Conservation (phyloP, 768 basidiomycete species). For the Myochromella boudieri region DNA sequence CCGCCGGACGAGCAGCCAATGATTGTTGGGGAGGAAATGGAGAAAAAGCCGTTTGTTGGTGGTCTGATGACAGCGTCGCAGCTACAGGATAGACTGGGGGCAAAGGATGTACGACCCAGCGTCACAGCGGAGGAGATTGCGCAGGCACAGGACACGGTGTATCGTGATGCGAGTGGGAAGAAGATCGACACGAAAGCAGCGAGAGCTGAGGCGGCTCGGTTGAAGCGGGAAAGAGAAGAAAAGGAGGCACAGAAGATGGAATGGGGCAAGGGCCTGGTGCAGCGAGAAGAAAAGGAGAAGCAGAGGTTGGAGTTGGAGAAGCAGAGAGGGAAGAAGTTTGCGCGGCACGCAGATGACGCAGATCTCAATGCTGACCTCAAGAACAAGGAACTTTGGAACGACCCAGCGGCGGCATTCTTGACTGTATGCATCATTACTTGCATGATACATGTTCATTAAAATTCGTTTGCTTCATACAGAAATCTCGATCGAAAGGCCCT, state of each 20-base stretch:
- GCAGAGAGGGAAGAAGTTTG: slow-evolving; percentile 64
- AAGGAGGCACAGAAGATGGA: slow-evolving; percentile 91
- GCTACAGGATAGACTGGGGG: slow-evolving; percentile 62
- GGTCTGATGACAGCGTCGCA: slow-evolving; percentile 80
- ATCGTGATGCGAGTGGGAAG: slow-evolving; percentile 86
- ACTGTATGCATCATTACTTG: slow-evolving; percentile 69
- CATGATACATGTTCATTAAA: neutral
- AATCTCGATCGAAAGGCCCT: slow-evolving; percentile 73
- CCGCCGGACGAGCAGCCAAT: slow-evolving; percentile 73
- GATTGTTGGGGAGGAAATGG: slow-evolving; percentile 45
- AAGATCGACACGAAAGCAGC: slow-evolving; percentile 88
- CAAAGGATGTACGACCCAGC: slow-evolving; percentile 31
- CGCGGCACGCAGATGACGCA: slow-evolving; percentile 78
- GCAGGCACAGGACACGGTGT: slow-evolving; percentile 84
- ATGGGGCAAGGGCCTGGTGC: slow-evolving; percentile 96
- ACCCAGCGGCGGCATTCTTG: slow-evolving; percentile 94
- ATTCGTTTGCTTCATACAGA: slow-evolving; percentile 40
- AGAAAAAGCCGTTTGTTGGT: slow-evolving; percentile 53
- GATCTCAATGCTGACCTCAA: slow-evolving; percentile 85
- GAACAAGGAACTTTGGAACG: slow-evolving; percentile 88
- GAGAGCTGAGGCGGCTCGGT: slow-evolving; percentile 77
- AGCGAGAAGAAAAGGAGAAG: slow-evolving; percentile 77
- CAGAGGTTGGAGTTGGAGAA: slow-evolving; percentile 65
- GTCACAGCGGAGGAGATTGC: slow-evolving; percentile 56
- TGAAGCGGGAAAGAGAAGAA: slow-evolving; percentile 82